These are phyloP conservation scores for Floccularia luteovirens DNA, from an alignment of 768 basidiomycete genomes.

Conservation along the genomic window DNA sequence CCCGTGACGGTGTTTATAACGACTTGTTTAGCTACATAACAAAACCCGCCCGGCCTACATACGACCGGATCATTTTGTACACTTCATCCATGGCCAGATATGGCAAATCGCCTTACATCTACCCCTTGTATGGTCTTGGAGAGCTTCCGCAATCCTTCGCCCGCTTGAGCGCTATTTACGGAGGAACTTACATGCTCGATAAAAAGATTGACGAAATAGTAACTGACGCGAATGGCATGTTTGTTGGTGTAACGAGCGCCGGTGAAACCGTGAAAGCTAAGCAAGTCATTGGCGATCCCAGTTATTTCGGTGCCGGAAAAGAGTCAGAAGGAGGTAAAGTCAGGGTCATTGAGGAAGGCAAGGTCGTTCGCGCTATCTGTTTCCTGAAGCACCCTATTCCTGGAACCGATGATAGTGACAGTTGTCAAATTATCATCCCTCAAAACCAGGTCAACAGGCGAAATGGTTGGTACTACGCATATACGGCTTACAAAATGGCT, in stretches of 20 bases:
- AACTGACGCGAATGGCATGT: slow-evolving; percentile 78
- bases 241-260: slow-evolving; percentile 86
- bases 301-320: slow-evolving; percentile 85
- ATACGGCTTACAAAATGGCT: no score
- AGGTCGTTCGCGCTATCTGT: slow-evolving; percentile 95
- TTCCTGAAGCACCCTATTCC: slow-evolving; percentile 98
- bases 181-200: slow-evolving; percentile 99
- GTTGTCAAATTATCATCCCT: slow-evolving; percentile 95
- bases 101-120: slow-evolving; percentile 99
- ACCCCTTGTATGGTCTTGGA: slow-evolving; percentile 97
- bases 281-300: slow-evolving; percentile 96
- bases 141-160: slow-evolving; percentile 99
- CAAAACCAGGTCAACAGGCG: slow-evolving; percentile 94
- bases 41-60: slow-evolving; percentile 83
- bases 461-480: slow-evolving; percentile 64
- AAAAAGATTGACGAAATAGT: slow-evolving; percentile 90
- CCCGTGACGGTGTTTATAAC: slow-evolving; percentile 2
- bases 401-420: slow-evolving; percentile 92
- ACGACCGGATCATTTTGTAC: slow-evolving; percentile 95
- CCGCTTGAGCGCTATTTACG: slow-evolving; percentile 96
- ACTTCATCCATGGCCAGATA: slow-evolving; percentile 98
- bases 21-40: slow-evolving; percentile 69
- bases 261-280: slow-evolving; percentile 94
- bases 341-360: slow-evolving; percentile 86
- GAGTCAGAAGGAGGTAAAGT: slow-evolving; percentile 65